Base-by-base conservation (phyloP, 805 yeast genomes). In the Hagleromyces aurorensis region DNA sequence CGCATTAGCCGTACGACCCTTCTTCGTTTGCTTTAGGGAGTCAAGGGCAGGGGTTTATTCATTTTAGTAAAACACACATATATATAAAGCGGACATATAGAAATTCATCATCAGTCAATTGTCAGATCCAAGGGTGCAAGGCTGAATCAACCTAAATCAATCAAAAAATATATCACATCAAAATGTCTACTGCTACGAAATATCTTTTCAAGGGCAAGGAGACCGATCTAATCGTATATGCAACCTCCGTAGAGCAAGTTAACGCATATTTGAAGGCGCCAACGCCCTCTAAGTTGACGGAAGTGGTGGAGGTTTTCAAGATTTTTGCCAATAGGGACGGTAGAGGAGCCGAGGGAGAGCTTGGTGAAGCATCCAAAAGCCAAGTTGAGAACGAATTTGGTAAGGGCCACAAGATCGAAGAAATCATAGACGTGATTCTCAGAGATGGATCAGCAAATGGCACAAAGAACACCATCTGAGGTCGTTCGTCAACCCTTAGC, bases 301-400 rank as follows among this genome's bases (percentile, higher is more conserved):
- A 89, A 13, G 69, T 79, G 4, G 75, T 81, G 1, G 76, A 78
- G 0, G 63, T 68, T 6, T 81, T 70, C 61, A 70, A 78, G 45
- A 66, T 84, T n/a, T 85, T 67, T 50, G 64, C 70, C 13, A 70
- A 72, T 33, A 67, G 67, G 37, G 64, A 62, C 14, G 79, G 82
- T 25, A 61, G 60, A 22, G 94, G 94, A 18, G 60, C 74, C 3
- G 81, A 73, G 44, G 94, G 94, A 33, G 65, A 68, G 6, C 51
- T 80, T 15, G 82, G 78, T 29, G 76, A 72, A 45, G 94, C 89
- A 2, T 78, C 89, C 6, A 69, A 72, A 33, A 60, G 64, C 12
- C 80, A 76, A 36, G 51, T 84, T 21, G 67, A 65, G 29, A 69
- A 69, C 39, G 91, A 83, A 47, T 84, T 85, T 41, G 89, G 86